These are phyloP conservation scores for Spiraea crenata DNA, from an alignment of 331 rosid genomes.

Conservation along the genomic window DNA sequence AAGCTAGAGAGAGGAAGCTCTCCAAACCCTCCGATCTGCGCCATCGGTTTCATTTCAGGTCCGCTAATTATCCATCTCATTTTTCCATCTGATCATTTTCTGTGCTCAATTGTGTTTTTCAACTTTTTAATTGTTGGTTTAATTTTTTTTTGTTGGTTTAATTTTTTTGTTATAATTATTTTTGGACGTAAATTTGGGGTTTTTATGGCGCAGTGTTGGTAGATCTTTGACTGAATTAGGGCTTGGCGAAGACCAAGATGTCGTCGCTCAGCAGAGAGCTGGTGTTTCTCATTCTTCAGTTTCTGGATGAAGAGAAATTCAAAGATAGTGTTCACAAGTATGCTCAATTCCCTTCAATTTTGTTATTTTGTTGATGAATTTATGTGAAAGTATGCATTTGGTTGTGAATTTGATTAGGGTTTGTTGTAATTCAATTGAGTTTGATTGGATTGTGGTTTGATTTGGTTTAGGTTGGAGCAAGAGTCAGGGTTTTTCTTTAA, in stretches of 20 bases:
- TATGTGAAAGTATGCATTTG: background rate
- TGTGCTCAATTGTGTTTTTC: background rate
- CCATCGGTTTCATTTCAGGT: slow-evolving; percentile 40
- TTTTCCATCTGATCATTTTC: slow-evolving; percentile 4
- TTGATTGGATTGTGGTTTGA: slow-evolving; percentile 2
- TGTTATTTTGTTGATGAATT: background rate
- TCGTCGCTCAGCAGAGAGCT: slow-evolving; percentile 99
- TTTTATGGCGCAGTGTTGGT: slow-evolving; percentile 37
- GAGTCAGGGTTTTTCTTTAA: slow-evolving; percentile 97
- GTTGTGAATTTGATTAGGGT: background rate
- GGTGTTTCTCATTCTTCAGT: slow-evolving; percentile 98
- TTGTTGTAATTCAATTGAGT: background rate
- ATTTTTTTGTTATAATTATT: background rate
- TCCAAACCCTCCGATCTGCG: slow-evolving; percentile 70
- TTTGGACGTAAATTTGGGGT: slow-evolving; percentile 31
- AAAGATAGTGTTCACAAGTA: slow-evolving; percentile 96
- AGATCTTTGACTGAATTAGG: slow-evolving; percentile 40
- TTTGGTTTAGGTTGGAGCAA: slow-evolving; percentile 82
- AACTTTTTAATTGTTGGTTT: too few relatives aligned
- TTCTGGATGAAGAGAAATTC: slow-evolving; percentile 98
- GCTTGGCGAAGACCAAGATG: slow-evolving; percentile 52
- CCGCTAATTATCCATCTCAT: slow-evolving; percentile 27
- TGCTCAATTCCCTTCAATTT: slow-evolving; percentile 11
- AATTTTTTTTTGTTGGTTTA: background rate
- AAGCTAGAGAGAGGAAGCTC: slow-evolving; percentile 61